phyloP scores from a whole-genome alignment of 768 basidiomycete species.

The Fomitopsis pulvina region DNA sequence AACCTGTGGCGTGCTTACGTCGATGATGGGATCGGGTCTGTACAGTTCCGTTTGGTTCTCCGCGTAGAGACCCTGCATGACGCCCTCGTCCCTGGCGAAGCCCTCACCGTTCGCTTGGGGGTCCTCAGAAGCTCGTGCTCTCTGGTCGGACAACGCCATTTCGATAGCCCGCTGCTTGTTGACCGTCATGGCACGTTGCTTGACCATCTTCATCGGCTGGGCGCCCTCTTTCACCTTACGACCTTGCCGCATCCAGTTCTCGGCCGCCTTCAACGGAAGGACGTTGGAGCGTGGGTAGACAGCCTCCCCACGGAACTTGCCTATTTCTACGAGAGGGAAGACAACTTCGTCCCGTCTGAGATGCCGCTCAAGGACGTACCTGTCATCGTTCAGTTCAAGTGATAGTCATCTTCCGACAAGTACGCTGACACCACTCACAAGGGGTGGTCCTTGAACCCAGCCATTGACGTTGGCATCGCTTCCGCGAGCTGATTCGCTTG shows the following conservation, averaged over 20 bases:
- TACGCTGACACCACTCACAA: constrained; percentile 43
- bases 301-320: constrained; percentile 87
- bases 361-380: constrained; percentile 82
- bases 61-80: constrained; percentile 86
- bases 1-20: constrained; percentile 54
- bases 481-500: constrained; percentile 70
- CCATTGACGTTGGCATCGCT: constrained; percentile 87
- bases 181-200: constrained; percentile 78
- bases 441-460: constrained; percentile 95
- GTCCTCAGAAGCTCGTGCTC: constrained; percentile 18
- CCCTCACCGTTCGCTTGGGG: constrained; percentile 31
- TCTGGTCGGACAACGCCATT: constrained; percentile 38
- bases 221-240: constrained; percentile 62
- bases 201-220: constrained; percentile 88
- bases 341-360: constrained; percentile 85
- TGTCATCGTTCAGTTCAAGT: constrained; percentile 22
- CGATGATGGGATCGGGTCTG: constrained; percentile 68
- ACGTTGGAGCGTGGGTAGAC: constrained; percentile 86
- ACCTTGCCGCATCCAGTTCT: constrained; percentile 93
- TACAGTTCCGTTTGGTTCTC: constrained; percentile 80
- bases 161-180: constrained; percentile 70
- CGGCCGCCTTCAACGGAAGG: constrained; percentile 80
- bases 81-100: constrained; percentile 35
- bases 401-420: not conserved
- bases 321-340: constrained; percentile 73